Base-by-base conservation (phyloP, 441 rosid species). In the Syzygium malaccense region DNA sequence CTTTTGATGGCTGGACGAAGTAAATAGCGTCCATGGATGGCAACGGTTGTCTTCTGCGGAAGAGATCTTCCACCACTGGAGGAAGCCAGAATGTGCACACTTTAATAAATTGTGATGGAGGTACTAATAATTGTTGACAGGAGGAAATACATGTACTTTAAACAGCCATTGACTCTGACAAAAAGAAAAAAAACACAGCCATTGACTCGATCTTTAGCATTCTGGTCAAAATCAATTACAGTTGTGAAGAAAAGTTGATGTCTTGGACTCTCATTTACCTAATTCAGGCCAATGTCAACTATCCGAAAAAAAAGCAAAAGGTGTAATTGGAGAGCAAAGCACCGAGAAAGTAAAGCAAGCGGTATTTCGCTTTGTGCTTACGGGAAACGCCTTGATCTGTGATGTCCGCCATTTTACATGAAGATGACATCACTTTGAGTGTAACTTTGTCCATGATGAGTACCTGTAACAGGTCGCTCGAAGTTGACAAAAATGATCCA, bases 371-470 rank as follows among this genome's bases (percentile, higher is more conserved):
- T 30, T 41, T 60, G 84, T 32, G 78, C 98, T 94, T 94, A 98
- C 99, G 91, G 80, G 98, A 98, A 92, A 98, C 90, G 88, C 99
- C 98, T 93, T 95, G 99, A 91, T 98, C 99, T 25, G 98, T 98
- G 90, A 95, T 98, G 90, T 98, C 99, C 9, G 98, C 95, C 99
- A 98, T 98, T 91, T 96, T 97, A 93, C 99, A 98, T 19, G 98
- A 93, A 87, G 94, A 92, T 53, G 99, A 96, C 98, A 98, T 95
- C 28, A 98, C 99, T 92, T 98, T 98, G 78, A 98, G 94, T 1
- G 98, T 96, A 88, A 96, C 98, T 92, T 94, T 97, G 88, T 98
- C 99, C 99, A 98, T 98, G 88, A 98, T 98, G 45, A 97, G 95
- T 55, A 98, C 97, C 99, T 97, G 94, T 83, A 28, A 75, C 86